Conservation (phyloP, 2,329 filamentous ascomycete genomes). For the Talaromyces sp. region DNA sequence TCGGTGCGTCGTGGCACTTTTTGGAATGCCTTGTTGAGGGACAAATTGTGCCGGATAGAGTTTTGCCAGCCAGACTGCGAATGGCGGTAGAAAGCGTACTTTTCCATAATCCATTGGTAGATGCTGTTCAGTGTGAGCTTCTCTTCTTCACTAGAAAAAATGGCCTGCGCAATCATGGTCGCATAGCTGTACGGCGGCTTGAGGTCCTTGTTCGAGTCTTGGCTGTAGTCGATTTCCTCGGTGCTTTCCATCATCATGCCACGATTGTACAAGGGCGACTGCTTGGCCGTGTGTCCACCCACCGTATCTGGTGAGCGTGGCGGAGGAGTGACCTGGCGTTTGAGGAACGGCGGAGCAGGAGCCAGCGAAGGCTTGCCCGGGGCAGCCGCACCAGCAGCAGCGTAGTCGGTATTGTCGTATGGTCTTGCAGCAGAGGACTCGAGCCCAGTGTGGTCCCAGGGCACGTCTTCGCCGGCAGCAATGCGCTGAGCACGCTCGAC, state of each 20-base stretch:
- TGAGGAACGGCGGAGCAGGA: constrained; percentile 37
- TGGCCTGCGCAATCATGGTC: constrained; percentile 94
- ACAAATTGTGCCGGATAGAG: constrained; percentile 93
- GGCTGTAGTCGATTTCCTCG: constrained; percentile 55
- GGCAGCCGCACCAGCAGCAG: neutral
- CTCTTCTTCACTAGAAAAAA: constrained; percentile 77
- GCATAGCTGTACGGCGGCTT: constrained; percentile 97
- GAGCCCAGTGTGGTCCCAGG: constrained; percentile 33
- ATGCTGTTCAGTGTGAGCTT: constrained; percentile 89
- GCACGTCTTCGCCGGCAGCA: constrained; percentile 35
- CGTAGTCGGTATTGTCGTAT: constrained; percentile 6
- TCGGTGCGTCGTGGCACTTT: constrained; percentile 90
- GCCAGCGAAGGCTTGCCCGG: constrained; percentile 32
- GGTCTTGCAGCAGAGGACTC: neutral
- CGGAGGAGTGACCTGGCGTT: constrained; percentile 39
- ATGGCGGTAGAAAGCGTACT: constrained; percentile 89
- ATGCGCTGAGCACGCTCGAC: constrained; percentile 59
- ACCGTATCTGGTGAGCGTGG: constrained; percentile 35
- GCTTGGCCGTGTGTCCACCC: constrained; percentile 39
- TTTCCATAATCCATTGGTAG: constrained; percentile 84
- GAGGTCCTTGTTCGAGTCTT: constrained; percentile 79
- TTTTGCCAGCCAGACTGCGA: constrained; percentile 94
- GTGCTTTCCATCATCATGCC: constrained; percentile 51
- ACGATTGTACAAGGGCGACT: constrained; percentile 45
- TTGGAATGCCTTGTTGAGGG: constrained; percentile 87